Base-by-base conservation (phyloP, 2,329 filamentous ascomycete species). In the Didymosphaeria variabile region DNA sequence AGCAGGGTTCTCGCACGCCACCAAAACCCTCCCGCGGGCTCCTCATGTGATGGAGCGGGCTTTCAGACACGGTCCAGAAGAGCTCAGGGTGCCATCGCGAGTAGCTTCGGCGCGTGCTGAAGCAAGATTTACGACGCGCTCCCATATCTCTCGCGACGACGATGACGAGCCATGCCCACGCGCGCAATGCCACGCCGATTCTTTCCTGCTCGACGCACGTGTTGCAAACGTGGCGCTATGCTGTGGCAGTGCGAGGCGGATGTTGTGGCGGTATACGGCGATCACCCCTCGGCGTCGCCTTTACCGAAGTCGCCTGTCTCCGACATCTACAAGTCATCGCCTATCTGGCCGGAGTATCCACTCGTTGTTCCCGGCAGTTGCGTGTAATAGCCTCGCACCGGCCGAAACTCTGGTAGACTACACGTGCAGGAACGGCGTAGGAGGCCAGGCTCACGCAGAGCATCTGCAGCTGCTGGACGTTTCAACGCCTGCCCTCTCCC, bases 31-130 rank as follows among this genome's bases (percentile, higher is more conserved):
- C 61, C 63, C 60, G 55, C 58, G 56, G 59, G 61, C 57, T 63
- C 60, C 66, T 73, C 73, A 77, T 72, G 71, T 76, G 74, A 76
- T 70, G 66, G 57, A 63, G 53, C 55, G 62, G 63, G 46, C 55
- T 58, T 61, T 46, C 55, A 59, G 61, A 70, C 70, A 68, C 64
- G 69, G 72, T 64, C 67, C 68, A 69, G 67, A 62, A 66, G 59
- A 59, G 61, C 55, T 23, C 55, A 63, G 63, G 61, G 60, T 66
- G 38, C 65, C 67, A 63, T 68, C 50, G 68, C 68, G 68, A 74
- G 72, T 74, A 73, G 71, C 67, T 70, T 58, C 58, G 69, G 75
- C 75, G 75, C 74, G 60, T 78, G 69, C 74, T 77, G 74, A 73
- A 72, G 70, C 72, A 72, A 47, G 23, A 62, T 49, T 38, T 49